Base-by-base conservation (phyloP, 2,329 filamentous ascomycete species). In the Scedosporium dehoogii region DNA sequence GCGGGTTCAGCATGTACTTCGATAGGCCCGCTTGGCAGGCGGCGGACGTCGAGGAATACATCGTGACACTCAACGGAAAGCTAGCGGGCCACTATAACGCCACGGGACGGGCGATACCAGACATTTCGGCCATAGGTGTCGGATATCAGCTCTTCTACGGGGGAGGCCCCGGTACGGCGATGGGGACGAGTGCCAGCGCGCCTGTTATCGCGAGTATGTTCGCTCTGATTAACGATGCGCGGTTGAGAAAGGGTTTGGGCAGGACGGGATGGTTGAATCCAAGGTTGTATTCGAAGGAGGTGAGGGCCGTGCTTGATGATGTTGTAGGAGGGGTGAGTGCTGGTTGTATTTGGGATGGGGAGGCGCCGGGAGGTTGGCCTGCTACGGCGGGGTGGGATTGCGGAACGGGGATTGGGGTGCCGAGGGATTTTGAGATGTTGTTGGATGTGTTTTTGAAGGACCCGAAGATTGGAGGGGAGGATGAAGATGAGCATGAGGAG, bases 131-230 rank as follows among this genome's bases (percentile, higher is more conserved):
- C 3, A 77, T 90, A 23, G 80, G 85, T 1, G 82, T 82, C 6
- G 81, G 84, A 64, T 88, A 86, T 62, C 65, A 71, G 6, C 74
- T 76, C 42, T 63, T 74, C 3, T 65, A 72, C 16, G 68, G 69
- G 5, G 74, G 73, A 6, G 59, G 62, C 14, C 63, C 69, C 4
- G 46, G 60, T 0, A 64, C 65, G 1, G 69, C 78, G 2, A 66
- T 72, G 57, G 80, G 80, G 10, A 82, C 80, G 12, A 81, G 78
- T 61, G 82, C 81, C 1, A 80, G 79, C 44, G 77, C 82, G 3
- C 83, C 83, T 0, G 76, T 84, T 0, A 71, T 85, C 21, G 82
- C 81, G 4, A 73, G 80, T 25, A 77, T 85, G 69, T 71, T 86
- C 58, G 78, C 81, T 3, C 71, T 83, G 4, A 74, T 84, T 62